Conservation (phyloP, 169 alveolate species). For the Perkinsus chesapeaki region DNA sequence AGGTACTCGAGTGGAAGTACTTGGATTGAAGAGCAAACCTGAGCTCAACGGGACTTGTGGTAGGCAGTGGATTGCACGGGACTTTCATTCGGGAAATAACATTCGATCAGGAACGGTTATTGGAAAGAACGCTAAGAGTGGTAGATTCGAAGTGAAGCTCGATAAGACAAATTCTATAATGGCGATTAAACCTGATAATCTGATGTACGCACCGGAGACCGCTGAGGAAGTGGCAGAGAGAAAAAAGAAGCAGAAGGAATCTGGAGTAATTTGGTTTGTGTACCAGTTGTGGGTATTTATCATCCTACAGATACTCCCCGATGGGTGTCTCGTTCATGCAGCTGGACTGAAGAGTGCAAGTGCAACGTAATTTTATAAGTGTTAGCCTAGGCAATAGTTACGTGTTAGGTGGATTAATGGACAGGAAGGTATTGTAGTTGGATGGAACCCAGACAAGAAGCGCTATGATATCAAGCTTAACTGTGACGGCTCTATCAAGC, state of each 20-base stretch:
- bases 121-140: neutral
- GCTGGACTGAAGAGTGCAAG: neutral
- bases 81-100: neutral
- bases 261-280: neutral
- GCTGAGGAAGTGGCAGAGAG: neutral
- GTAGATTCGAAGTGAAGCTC: neutral
- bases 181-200: neutral
- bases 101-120: neutral
- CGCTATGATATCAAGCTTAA: neutral
- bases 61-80: neutral
- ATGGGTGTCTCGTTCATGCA: neutral
- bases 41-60: neutral
- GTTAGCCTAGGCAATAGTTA: neutral
- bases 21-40: neutral
- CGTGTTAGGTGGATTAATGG: neutral
- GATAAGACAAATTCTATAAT: neutral
- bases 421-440: neutral
- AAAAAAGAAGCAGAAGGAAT: neutral
- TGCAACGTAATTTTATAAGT: neutral
- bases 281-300: neutral
- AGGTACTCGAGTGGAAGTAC: neutral
- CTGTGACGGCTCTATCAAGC: neutral
- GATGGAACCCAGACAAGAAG: neutral
- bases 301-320: neutral
- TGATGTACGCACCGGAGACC: neutral